phyloP scores from a whole-genome alignment of 2,329 filamentous ascomycete genomes.

The Penicillium occitanis region DNA sequence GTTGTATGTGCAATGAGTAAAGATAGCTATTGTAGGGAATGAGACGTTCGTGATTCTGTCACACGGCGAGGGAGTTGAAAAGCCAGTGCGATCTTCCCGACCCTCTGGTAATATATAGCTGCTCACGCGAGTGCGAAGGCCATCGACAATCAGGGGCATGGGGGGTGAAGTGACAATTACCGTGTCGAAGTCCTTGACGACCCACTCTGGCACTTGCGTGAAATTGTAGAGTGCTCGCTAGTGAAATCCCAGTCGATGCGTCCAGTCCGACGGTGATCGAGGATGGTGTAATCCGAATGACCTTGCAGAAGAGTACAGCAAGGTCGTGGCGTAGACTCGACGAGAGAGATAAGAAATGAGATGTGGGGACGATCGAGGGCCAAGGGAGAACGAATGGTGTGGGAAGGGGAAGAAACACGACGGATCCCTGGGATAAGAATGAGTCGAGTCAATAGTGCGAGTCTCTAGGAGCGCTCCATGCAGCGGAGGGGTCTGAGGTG shows the following conservation, averaged over 20 bases:
- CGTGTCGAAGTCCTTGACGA: constrained; percentile 11
- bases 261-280: not conserved
- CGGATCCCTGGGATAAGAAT: constrained; percentile 13
- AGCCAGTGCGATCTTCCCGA: not conserved
- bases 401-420: constrained; percentile 5
- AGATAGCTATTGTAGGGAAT: not conserved
- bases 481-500: not conserved
- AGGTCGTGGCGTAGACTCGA: constrained; percentile 10
- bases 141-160: constrained; percentile 3
- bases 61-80: not conserved
- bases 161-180: constrained; percentile 4
- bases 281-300: constrained; percentile 8
- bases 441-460: constrained; percentile 4
- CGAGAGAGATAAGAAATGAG: not conserved
- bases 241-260: constrained; percentile 3
- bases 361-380: not conserved
- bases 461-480: not conserved
- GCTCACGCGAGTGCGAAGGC: not conserved
- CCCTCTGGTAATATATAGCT: constrained; percentile 3
- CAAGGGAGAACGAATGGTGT: not conserved
- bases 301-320: constrained; percentile 21
- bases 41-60: not conserved
- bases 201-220: constrained; percentile 8
- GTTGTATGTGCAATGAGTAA: constrained; percentile 15
- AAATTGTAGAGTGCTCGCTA: not conserved